Conservation (phyloP, 345 rosid species). For the Dipteronia sinensis region DNA sequence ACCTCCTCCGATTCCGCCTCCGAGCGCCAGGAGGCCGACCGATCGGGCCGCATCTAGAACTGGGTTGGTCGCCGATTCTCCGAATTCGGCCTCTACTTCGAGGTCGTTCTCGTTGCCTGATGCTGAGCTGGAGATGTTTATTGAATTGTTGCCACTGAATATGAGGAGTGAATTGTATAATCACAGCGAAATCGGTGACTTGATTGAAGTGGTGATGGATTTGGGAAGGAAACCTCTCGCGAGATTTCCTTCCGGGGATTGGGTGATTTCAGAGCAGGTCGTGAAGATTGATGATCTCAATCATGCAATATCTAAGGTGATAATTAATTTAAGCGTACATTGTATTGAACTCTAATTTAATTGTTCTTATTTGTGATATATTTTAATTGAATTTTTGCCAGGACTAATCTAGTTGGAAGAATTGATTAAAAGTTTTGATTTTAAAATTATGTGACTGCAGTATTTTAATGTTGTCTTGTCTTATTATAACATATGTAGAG, state of each 20-base stretch:
- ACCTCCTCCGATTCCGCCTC: conserved; percentile 43
- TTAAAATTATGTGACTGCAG: background rate
- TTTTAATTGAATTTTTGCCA: background rate
- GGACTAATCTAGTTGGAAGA: too few species aligned
- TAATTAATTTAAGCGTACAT: background rate
- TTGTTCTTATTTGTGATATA: background rate
- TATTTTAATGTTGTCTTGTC: conserved; percentile 12
- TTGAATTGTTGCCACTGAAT: conserved; percentile 69
- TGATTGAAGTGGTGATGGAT: conserved; percentile 95
- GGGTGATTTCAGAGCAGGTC: conserved; percentile 70
- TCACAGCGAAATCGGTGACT: conserved; percentile 60
- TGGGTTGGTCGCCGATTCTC: conserved; percentile 42
- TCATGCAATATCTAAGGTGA: conserved; percentile 82
- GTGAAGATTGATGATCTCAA: conserved; percentile 73
- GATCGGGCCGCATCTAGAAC: conserved; percentile 42
- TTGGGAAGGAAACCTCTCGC: conserved; percentile 91
- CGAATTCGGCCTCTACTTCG: conserved; percentile 38
- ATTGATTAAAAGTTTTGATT: too few species aligned
- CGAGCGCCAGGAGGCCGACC: conserved; percentile 57
- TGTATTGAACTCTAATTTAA: background rate
- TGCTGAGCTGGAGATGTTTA: conserved; percentile 69
- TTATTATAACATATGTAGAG: background rate
- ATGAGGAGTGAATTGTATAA: conserved; percentile 57
- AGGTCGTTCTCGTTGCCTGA: conserved; percentile 22
- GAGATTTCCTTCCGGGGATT: conserved; percentile 92